These are phyloP conservation scores for Leishmania martiniquensis DNA, from an alignment of 208 protist species.

Conservation along the genomic window DNA sequence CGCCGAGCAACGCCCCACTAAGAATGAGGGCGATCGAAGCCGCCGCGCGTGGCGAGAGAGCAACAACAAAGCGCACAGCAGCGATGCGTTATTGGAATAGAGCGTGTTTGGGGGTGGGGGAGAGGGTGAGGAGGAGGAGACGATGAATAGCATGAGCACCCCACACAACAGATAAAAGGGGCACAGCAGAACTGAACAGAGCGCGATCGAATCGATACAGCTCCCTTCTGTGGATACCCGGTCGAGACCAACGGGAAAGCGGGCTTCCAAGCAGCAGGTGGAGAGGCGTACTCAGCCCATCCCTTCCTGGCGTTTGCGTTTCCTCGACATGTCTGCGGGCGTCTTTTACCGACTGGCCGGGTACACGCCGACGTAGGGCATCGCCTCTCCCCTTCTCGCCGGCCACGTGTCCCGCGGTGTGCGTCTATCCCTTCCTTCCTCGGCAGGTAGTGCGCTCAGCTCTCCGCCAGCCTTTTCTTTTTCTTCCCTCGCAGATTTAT, in stretches of 20 bases:
- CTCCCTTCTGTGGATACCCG: background rate
- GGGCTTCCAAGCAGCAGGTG: background rate
- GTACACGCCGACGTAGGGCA: too few species aligned
- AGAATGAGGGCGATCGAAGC: background rate
- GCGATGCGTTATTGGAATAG: background rate
- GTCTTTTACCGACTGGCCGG: background rate
- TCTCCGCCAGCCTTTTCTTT: background rate
- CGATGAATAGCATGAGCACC: background rate
- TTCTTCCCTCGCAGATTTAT: background rate
- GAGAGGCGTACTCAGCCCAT: background rate
- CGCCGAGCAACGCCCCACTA: background rate
- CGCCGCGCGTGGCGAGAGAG: background rate
- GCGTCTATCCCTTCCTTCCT: background rate
- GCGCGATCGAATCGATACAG: too few species aligned
- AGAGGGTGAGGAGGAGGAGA: background rate
- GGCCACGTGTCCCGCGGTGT: background rate
- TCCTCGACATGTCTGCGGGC: background rate
- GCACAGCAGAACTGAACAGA: background rate
- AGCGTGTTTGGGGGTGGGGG: background rate
- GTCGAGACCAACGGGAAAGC: background rate
- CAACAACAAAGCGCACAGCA: background rate
- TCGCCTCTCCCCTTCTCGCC: background rate
- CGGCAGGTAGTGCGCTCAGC: background rate
- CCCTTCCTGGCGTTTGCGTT: background rate
- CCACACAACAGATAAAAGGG: background rate